Conservation (phyloP, 2,329 filamentous ascomycete genomes). For the Plenodomus lindquistii region DNA sequence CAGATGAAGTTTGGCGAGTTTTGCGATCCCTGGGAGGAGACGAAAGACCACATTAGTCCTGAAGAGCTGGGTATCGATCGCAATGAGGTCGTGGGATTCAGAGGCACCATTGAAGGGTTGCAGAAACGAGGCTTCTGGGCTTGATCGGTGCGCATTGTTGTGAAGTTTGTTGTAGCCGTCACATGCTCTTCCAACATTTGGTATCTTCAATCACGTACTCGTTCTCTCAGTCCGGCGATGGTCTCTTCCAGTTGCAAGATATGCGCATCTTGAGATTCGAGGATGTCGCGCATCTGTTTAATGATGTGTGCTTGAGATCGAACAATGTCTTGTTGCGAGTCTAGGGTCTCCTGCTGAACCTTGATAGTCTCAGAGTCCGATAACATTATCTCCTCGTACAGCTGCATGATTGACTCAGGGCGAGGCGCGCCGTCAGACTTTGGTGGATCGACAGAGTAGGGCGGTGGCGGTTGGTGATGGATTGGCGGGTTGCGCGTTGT, state of each 20-base stretch:
- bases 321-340: conserved; percentile 11
- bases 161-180: too few species aligned
- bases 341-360: conserved; percentile 12
- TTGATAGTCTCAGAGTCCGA: conserved; percentile 12
- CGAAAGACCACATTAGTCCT: conserved; percentile 21
- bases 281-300: conserved; percentile 2
- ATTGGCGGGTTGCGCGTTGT: not conserved
- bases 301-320: conserved; percentile 11
- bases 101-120: conserved; percentile 15
- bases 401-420: not conserved
- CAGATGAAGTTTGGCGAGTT: conserved; percentile 31
- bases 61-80: conserved; percentile 25
- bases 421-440: not conserved
- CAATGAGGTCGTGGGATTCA: conserved; percentile 26
- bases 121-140: not conserved
- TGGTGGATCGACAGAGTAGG: conserved; percentile 3
- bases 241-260: conserved; percentile 4
- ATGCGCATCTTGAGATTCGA: conserved; percentile 8
- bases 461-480: not conserved
- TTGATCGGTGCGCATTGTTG: too few species aligned
- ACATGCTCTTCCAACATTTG: too few species aligned
- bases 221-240: not conserved
- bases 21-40: conserved; percentile 26
- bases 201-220: not conserved
- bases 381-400: conserved; percentile 14